Evolutionary conservation across 768 basidiomycete genomes (phyloP).

Genomic region (Vararia minispora): DNA sequence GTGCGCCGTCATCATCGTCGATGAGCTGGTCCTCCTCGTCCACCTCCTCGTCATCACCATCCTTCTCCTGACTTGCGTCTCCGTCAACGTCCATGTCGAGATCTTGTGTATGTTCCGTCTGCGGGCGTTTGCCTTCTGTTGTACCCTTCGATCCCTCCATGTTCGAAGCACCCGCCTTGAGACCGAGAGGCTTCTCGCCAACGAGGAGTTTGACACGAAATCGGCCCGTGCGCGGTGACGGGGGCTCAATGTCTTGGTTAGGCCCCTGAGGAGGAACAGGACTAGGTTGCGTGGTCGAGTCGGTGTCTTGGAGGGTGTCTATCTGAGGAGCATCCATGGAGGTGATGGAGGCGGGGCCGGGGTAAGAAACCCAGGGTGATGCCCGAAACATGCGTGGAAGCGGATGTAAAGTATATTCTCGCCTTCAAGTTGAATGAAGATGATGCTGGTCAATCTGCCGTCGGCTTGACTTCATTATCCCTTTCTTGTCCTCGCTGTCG

Average conservation of each 20-base stretch:
- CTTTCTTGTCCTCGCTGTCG: too few species aligned
- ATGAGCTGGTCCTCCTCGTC: slow-evolving; percentile 74
- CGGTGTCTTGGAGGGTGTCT: slow-evolving; percentile 65
- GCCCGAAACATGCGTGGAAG: slow-evolving; percentile 53
- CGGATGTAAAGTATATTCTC: too few species aligned
- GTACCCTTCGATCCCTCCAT: too few species aligned
- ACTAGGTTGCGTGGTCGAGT: slow-evolving; percentile 49
- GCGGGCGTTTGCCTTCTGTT: slow-evolving; percentile 13
- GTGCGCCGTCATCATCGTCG: slow-evolving; percentile 48
- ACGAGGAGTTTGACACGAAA: slow-evolving; percentile 41
- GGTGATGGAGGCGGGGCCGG: slow-evolving; percentile 7
- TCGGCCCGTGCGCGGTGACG: slow-evolving; percentile 25
- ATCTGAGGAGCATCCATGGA: slow-evolving; percentile 75
- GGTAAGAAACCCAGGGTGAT: slow-evolving; percentile 52
- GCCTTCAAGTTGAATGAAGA: too few species aligned
- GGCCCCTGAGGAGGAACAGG: too few species aligned
- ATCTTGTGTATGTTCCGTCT: too few species aligned
- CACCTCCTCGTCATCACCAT: slow-evolving; percentile 53
- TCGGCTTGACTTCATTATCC: too few species aligned
- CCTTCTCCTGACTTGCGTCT: slow-evolving; percentile 28
- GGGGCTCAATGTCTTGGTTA: too few species aligned
- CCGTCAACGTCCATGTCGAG: slow-evolving; percentile 11
- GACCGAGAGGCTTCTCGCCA: slow-evolving; percentile 29
- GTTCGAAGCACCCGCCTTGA: slow-evolving; percentile 24
- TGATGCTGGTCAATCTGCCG: too few species aligned